Percentiles rank a stretch among this genome's conserved stretches.
Conservation (phyloP, 306 rosid genomes). For the Leucaena leucocephala region DNA sequence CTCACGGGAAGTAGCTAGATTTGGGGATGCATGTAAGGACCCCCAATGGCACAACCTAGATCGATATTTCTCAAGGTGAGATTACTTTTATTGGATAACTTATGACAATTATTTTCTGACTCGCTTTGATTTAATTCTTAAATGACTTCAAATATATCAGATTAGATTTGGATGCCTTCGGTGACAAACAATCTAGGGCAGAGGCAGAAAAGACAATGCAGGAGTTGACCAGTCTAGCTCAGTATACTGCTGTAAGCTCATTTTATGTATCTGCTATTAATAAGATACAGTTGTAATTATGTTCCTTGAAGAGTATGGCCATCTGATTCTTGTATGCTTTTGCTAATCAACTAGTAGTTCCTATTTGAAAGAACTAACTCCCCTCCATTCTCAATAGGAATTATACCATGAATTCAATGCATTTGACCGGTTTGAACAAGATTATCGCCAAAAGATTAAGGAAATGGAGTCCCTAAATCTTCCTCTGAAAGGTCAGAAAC, state of each 20-base stretch:
- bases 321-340: constrained; percentile 9
- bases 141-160: constrained; percentile 56
- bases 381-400: constrained; percentile 55
- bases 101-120: constrained; percentile 16
- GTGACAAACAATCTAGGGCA: constrained; percentile 45
- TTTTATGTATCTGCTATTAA: constrained; percentile 11
- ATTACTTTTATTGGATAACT: constrained; percentile 6
- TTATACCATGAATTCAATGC: constrained; percentile 77
- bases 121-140: constrained; percentile 32
- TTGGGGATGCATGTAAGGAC: constrained; percentile 89
- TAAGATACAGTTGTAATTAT: constrained; percentile 3
- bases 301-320: constrained; percentile 11
- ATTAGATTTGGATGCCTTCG: constrained; percentile 56
- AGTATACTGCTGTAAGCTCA: constrained; percentile 75
- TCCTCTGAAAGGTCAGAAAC: constrained; percentile 73
- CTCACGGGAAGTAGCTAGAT: constrained; percentile 78
- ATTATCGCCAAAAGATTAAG: constrained; percentile 67
- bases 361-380: constrained; percentile 36
- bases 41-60: constrained; percentile 88
- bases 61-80: constrained; percentile 72
- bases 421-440: constrained; percentile 85
- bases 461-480: constrained; percentile 76
- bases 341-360: constrained; percentile 1
- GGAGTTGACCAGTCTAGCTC: constrained; percentile 69
- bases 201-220: constrained; percentile 72